Evolutionary conservation across 768 basidiomycete genomes (phyloP).

Genomic region (Lentinula aciculospora): DNA sequence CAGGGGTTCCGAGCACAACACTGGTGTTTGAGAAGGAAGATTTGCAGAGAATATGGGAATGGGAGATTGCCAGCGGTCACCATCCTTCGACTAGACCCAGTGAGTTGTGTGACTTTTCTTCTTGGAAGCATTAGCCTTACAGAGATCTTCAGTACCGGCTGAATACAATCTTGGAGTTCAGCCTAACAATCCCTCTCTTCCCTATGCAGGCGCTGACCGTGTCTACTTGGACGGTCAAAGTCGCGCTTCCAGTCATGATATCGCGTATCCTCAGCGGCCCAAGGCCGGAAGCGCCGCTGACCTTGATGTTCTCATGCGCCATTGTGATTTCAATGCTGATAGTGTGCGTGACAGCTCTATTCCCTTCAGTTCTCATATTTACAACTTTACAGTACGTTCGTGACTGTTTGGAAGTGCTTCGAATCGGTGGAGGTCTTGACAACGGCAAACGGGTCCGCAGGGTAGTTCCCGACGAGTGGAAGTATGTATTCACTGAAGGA

Average conservation of each 20-base stretch:
- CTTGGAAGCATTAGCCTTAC: not conserved
- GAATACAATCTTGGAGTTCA: not conserved
- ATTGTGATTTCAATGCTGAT: slow-evolving; percentile 85
- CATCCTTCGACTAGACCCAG: slow-evolving; percentile 71
- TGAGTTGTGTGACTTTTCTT: slow-evolving; percentile 31
- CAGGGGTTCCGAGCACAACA: slow-evolving; percentile 35
- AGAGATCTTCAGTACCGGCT: not conserved
- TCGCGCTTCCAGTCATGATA: slow-evolving; percentile 45
- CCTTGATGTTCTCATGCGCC: slow-evolving; percentile 86
- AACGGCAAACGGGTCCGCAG: slow-evolving; percentile 70
- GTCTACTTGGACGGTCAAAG: slow-evolving; percentile 69
- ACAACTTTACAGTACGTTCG: slow-evolving; percentile 70
- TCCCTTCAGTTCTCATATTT: slow-evolving; percentile 1
- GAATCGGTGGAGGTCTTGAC: slow-evolving; percentile 88
- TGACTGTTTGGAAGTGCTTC: slow-evolving; percentile 91
- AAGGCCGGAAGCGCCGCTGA: slow-evolving; percentile 81
- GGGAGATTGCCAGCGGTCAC: slow-evolving; percentile 90
- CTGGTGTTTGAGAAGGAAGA: slow-evolving; percentile 68
- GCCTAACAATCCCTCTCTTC: slow-evolving; percentile 8
- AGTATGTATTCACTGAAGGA: slow-evolving; percentile 78
- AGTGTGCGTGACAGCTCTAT: slow-evolving; percentile 42
- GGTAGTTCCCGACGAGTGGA: slow-evolving; percentile 77
- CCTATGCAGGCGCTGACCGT: slow-evolving; percentile 56
- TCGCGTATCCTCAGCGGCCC: slow-evolving; percentile 86
- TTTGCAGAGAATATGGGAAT: slow-evolving; percentile 83